A percentile compares a stretch with the other conserved stretches of the same genome.
Conservation (phyloP, 768 basidiomycete genomes). For the Kwoniella sp. region DNA sequence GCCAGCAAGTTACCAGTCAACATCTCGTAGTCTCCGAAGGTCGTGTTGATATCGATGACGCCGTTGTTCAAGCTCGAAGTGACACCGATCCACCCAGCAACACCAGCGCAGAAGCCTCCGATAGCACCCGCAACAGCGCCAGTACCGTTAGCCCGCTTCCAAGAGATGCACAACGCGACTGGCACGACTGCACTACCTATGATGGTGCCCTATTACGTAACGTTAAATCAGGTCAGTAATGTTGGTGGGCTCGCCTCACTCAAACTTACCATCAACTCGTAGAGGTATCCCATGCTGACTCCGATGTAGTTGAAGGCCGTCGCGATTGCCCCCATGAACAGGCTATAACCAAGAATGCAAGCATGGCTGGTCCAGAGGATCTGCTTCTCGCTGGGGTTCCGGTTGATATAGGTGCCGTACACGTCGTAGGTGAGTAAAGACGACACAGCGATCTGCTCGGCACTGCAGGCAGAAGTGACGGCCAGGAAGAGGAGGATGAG, state of each 20-base stretch:
- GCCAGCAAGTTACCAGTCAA: constrained; percentile 84
- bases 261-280: constrained; percentile 54
- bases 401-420: constrained; percentile 67
- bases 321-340: constrained; percentile 74
- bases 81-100: constrained; percentile 80
- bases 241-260: too few relatives aligned
- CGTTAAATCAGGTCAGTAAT: too few relatives aligned
- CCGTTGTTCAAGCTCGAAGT: constrained; percentile 67
- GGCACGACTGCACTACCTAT: constrained; percentile 72
- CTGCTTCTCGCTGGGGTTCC: constrained; percentile 61
- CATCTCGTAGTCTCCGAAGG: constrained; percentile 57
- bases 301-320: constrained; percentile 85
- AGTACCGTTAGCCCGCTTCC: constrained; percentile 77
- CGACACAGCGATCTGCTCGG: constrained; percentile 88
- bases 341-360: constrained; percentile 18
- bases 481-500: constrained; percentile 76
- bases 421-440: constrained; percentile 41
- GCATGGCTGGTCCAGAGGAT: constrained; percentile 37
- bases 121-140: constrained; percentile 75
- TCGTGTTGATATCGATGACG: constrained; percentile 62
- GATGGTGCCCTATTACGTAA: too few relatives aligned
- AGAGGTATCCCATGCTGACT: constrained; percentile 89
- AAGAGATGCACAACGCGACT: constrained; percentile 78
- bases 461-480: constrained; percentile 70
- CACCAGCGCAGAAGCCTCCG: constrained; percentile 63